A percentile compares a stretch with the other conserved stretches of the same genome.
Evolutionary conservation across 495 filamentous ascomycete species (phyloP).

Genomic region (Penicillium waksmanii): DNA sequence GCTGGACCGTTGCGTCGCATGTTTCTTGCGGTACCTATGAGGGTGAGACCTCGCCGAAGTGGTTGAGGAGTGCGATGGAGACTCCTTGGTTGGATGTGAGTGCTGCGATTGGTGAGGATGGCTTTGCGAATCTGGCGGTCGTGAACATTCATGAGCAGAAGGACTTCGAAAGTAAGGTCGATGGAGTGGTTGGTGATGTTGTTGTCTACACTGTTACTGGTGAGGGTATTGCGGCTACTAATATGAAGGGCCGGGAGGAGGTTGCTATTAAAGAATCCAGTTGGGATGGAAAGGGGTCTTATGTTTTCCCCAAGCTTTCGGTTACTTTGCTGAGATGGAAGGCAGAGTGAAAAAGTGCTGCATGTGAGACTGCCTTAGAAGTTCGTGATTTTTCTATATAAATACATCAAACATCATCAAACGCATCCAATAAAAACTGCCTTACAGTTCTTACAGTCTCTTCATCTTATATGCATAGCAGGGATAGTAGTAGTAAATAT

Average conservation of each 20-base stretch:
- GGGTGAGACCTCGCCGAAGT: slow-evolving; percentile 65
- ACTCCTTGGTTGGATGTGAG: slow-evolving; percentile 75
- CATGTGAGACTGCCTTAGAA: background rate
- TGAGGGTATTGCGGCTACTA: slow-evolving; percentile 54
- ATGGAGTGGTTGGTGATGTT: slow-evolving; percentile 53
- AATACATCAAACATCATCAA: background rate
- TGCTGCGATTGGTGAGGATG: slow-evolving; percentile 63
- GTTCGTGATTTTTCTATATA: background rate
- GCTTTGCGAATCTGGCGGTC: slow-evolving; percentile 64
- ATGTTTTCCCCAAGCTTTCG: slow-evolving; percentile 66
- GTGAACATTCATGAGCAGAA: slow-evolving; percentile 68
- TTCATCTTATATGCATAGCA: no score
- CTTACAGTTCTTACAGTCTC: no score
- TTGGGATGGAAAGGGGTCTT: slow-evolving; percentile 63
- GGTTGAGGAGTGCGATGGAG: slow-evolving; percentile 65
- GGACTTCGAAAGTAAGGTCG: slow-evolving; percentile 58
- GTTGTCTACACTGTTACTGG: slow-evolving; percentile 65
- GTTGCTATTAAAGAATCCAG: slow-evolving; percentile 61
- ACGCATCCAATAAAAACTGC: slow-evolving; percentile 13
- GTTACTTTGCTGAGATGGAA: slow-evolving; percentile 71
- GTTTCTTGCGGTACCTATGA: slow-evolving; percentile 61
- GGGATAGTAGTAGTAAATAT: no score
- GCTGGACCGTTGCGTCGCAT: slow-evolving; percentile 65
- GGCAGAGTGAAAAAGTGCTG: slow-evolving; percentile 34
- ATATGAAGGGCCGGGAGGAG: slow-evolving; percentile 62